Evolutionary conservation across 192 early-diverging fungal species (phyloP).

Genomic region (Allomyces javanicus): DNA sequence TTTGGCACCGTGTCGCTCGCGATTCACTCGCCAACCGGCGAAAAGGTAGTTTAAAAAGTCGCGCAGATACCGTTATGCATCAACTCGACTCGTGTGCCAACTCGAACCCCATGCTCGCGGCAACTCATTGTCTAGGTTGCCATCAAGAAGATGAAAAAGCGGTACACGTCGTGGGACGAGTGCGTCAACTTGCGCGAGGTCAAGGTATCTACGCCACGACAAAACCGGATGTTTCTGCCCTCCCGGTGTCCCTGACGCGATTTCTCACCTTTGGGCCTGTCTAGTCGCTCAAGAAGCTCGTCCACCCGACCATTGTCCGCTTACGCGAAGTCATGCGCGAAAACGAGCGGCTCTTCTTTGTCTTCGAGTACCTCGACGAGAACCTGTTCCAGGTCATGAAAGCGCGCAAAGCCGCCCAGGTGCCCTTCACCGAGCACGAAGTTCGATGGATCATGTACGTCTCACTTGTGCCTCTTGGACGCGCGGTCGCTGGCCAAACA

Average conservation of each 20-base stretch:
- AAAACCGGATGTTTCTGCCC: not conserved
- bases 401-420: constrained; percentile 35
- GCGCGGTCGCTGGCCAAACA: not conserved
- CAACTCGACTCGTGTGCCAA: not conserved
- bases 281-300: constrained; percentile 48
- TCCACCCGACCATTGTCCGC: constrained; percentile 67
- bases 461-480: not conserved
- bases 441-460: constrained; percentile 61
- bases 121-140: constrained; percentile 40
- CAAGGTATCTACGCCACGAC: constrained; percentile 24
- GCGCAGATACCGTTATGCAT: not conserved
- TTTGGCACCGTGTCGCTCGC: constrained; percentile 62
- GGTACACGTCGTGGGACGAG: constrained; percentile 46
- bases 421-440: constrained; percentile 35
- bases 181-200: constrained; percentile 57
- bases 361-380: constrained; percentile 91
- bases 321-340: constrained; percentile 68
- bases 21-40: constrained; percentile 35
- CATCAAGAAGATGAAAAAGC: constrained; percentile 79
- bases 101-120: not conserved
- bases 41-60: constrained; percentile 26
- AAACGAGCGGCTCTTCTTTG: constrained; percentile 72
- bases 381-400: constrained; percentile 84
- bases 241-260: not conserved
- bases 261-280: not conserved